Evolutionary conservation across 345 rosid genomes (phyloP), one percentile per base, ranked within the genome.

Genomic region (Populus deltoides): DNA sequence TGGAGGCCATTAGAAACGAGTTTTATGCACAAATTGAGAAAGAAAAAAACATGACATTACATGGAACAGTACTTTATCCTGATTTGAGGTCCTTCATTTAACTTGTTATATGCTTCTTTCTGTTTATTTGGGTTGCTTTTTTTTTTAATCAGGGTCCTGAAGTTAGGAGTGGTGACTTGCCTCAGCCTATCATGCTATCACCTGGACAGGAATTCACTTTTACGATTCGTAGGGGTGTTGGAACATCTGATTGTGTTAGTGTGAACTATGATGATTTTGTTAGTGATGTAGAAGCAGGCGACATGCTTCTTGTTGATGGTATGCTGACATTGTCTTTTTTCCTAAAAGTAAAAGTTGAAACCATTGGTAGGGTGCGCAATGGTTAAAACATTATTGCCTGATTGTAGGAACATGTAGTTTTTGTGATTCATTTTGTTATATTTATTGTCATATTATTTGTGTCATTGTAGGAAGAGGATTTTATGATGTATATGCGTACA

Each of bases 281-380:
- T 75, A 94, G 85, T 68, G 99, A 93, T 71, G 97, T 96, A 47
- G 99, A 91, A 86, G 88, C 66, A 22, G 98, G 97, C 33, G 99
- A 96, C 87, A 96, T 96, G 94, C 95, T 96, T 83, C 97, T 96
- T 79, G 97, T 96, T 85, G 99, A 96, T 86, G 99, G 98, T 96
- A 93, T 72, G 87, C 73, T 69, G 38, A 57, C 72, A 9, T n/a
- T 10, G 1, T 38, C 12, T 59, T 36, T 65, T 33, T 36, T 16
- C 43, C n/a, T 68, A 61, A 6, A 22, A 70, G 10, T 63, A 17
- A 18, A 16, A 35, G 15, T 66, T 73, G n/a, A 61, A 20, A 57
- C 15, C 11, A 5, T 59, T 73, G 29, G 69, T 29, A 74, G 27
- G 39, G 67, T 24, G 6, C 25, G 18, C 47, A 65, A 65, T 31